These are phyloP conservation scores for Cunninghamia lanceolata DNA, from an alignment of 75 land plant species.

Conservation along the genomic window DNA sequence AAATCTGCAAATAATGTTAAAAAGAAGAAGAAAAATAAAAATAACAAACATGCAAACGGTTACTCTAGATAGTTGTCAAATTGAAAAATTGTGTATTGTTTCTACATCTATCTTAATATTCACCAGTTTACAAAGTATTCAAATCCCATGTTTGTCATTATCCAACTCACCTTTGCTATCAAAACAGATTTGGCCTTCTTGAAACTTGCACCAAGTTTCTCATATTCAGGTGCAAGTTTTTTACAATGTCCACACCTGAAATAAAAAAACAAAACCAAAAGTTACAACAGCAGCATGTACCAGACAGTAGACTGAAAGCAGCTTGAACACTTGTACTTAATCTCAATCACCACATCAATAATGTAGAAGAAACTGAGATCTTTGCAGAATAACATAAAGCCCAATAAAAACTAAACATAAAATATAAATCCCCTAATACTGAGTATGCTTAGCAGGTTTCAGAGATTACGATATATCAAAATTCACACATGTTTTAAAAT, in stretches of 20 bases:
- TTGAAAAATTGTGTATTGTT: background rate
- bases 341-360: background rate
- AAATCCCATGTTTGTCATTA: background rate
- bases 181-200: constrained; percentile 83
- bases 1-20: background rate
- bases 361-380: background rate
- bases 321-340: background rate
- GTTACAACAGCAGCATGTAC: background rate
- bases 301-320: background rate
- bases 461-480: too few species aligned
- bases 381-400: background rate
- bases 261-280: background rate
- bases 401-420: too few species aligned
- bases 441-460: too few species aligned
- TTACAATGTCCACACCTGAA: constrained; percentile 99
- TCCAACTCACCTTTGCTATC: constrained; percentile 75
- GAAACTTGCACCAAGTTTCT: constrained; percentile 81
- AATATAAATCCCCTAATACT: too few species aligned
- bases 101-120: background rate
- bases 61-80: background rate
- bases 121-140: background rate
- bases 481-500: too few species aligned
- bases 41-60: background rate
- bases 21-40: background rate
- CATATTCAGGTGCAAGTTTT: constrained; percentile 97